Evolutionary conservation across 2,329 filamentous ascomycete genomes (phyloP).

Genomic region (Fusarium ambrosium): DNA sequence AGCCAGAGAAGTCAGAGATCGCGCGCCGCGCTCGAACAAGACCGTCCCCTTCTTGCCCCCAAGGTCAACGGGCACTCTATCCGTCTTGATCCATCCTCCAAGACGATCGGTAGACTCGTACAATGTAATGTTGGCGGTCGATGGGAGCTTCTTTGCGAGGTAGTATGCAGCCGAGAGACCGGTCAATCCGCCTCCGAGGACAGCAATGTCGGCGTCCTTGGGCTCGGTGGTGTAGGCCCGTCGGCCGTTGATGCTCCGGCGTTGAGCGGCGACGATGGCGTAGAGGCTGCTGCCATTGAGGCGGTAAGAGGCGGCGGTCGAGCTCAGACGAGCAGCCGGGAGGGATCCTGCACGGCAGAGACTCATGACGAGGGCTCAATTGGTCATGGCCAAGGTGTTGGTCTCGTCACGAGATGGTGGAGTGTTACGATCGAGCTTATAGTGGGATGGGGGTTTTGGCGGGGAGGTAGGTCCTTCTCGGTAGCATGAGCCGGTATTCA

Average conservation of each 20-base stretch:
- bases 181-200: constrained; percentile 86
- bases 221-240: constrained; percentile 37
- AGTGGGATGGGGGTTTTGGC: neutral
- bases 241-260: constrained; percentile 12
- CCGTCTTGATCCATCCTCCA: constrained; percentile 88
- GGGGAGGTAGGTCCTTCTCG: neutral
- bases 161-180: constrained; percentile 85
- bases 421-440: constrained; percentile 14
- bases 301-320: constrained; percentile 34
- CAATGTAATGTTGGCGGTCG: constrained; percentile 78
- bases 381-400: constrained; percentile 43
- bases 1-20: constrained; percentile 74
- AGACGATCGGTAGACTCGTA: constrained; percentile 79
- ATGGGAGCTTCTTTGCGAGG: constrained; percentile 75
- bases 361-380: constrained; percentile 49
- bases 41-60: constrained; percentile 70
- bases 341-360: constrained; percentile 46
- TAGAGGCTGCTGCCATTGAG: constrained; percentile 33
- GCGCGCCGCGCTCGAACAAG: constrained; percentile 86
- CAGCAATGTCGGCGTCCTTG: constrained; percentile 64
- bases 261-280: neutral
- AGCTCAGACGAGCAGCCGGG: constrained; percentile 46
- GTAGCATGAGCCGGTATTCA: constrained; percentile 37
- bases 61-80: constrained; percentile 68
- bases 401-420: constrained; percentile 31